Percentiles rank a stretch among this genome's conserved stretches.
These are phyloP conservation scores for Pseudozyma sp. DNA, from an alignment of 1,284 basidiomycete species.

Conservation along the genomic window DNA sequence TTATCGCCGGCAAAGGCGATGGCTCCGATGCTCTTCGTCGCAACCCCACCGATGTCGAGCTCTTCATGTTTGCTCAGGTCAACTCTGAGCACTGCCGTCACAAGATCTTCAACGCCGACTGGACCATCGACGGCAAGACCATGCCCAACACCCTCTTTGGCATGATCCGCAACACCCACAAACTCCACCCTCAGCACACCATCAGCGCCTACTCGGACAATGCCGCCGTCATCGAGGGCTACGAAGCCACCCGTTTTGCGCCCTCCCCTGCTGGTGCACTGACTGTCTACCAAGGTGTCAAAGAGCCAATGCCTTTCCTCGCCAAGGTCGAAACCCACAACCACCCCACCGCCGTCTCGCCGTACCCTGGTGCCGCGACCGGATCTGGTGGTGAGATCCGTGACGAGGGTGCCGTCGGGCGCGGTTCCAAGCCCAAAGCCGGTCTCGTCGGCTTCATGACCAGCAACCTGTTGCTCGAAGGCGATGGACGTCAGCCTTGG, in stretches of 20 bases:
- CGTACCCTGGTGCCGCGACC: slow-evolving; percentile 95
- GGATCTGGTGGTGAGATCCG: slow-evolving; percentile 98
- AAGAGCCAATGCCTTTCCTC: slow-evolving; percentile 81
- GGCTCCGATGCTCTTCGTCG: slow-evolving; percentile 69
- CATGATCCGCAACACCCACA: slow-evolving; percentile 98
- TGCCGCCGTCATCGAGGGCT: slow-evolving; percentile 90
- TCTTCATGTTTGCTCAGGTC: slow-evolving; percentile 99
- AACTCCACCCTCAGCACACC: slow-evolving; percentile 76
- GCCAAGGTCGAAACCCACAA: slow-evolving; percentile 99
- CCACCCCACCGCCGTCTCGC: slow-evolving; percentile 97
- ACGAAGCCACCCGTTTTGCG: slow-evolving; percentile 80
- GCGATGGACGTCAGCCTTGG: slow-evolving; percentile 59
- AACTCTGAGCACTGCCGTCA: slow-evolving; percentile 99
- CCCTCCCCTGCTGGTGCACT: slow-evolving; percentile 70
- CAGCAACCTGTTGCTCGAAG: slow-evolving; percentile 78
- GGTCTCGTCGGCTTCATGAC: slow-evolving; percentile 93
- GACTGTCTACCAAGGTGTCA: slow-evolving; percentile 50
- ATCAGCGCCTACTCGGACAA: slow-evolving; percentile 99
- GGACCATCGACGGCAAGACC: slow-evolving; percentile 84
- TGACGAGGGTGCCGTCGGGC: slow-evolving; percentile 95
- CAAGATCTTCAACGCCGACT: slow-evolving; percentile 99
- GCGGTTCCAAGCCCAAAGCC: slow-evolving; percentile 95
- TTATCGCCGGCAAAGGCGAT: slow-evolving; percentile 73
- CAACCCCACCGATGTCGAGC: slow-evolving; percentile 85
- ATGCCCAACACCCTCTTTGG: slow-evolving; percentile 86